Evolutionary conservation across 306 rosid species (phyloP).

Genomic region (Vigna unguiculata): DNA sequence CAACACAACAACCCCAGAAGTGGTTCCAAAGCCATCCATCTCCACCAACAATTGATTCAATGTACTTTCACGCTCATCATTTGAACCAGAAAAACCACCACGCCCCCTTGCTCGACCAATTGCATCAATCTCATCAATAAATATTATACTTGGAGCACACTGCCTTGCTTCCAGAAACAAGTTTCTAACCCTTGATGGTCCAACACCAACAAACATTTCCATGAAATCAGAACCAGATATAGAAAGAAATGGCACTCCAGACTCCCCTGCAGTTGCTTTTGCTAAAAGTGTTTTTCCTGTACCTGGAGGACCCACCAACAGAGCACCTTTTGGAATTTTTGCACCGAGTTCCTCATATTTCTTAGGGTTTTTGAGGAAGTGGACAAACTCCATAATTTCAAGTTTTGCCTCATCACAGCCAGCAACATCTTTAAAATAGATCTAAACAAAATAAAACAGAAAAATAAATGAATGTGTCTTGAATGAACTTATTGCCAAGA

Average conservation of each 20-base stretch:
- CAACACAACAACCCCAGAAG: constrained; percentile 94
- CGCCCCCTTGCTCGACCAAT: constrained; percentile 99
- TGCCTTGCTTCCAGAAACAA: constrained; percentile 96
- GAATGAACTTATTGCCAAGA: constrained; percentile 5
- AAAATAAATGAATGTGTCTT: constrained; percentile 7
- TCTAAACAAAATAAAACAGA: constrained; percentile 50
- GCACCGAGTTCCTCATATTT: constrained; percentile 97
- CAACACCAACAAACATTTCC: constrained; percentile 99
- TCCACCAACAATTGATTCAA: constrained; percentile 95
- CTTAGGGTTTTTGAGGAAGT: constrained; percentile 91
- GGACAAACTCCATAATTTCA: constrained; percentile 98
- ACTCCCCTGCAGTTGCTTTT: constrained; percentile 98
- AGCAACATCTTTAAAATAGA: constrained; percentile 92
- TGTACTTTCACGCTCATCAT: constrained; percentile 98
- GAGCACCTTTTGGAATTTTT: constrained; percentile 96
- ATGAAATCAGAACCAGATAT: constrained; percentile 94
- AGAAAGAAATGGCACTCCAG: constrained; percentile 95
- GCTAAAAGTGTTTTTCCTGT: constrained; percentile 98
- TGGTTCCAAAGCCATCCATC: constrained; percentile 98
- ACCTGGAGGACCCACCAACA: constrained; percentile 96
- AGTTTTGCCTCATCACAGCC: constrained; percentile 98
- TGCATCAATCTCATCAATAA: constrained; percentile 98
- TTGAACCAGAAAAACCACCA: constrained; percentile 86
- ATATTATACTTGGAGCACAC: constrained; percentile 93
- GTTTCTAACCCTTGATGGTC: constrained; percentile 96